Base-by-base conservation (phyloP, 2,329 filamentous ascomycete species). In the Rhynchosporium graminicola region DNA sequence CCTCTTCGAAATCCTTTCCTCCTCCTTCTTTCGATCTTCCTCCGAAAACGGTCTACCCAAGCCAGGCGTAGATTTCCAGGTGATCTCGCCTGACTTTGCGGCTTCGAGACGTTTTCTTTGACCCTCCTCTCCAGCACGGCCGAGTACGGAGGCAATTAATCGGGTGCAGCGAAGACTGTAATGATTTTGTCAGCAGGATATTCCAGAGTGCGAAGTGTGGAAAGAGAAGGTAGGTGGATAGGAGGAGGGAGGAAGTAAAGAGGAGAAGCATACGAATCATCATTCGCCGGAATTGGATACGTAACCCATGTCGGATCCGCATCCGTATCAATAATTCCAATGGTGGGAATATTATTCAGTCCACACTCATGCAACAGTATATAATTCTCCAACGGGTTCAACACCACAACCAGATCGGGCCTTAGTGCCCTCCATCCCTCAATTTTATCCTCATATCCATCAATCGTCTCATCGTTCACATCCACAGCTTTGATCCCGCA, bases 251-350 rank as follows among this genome's bases (percentile, higher is more conserved):
- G 15, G 40, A 50, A 28, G 28, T 26, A 40, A 47, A 42, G 33
- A 50, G 43, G 55, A 36, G 36, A 36, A 75, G 9, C 81, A 73
- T 76, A 91, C 89, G 88, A 92, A 81, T 99, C 95, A 74, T 99
- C 95, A 76, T 99, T 99, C 57, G 92, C 92, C 1, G 95, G 95
- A 69, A 99, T 97, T 13, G 91, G 90, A 74, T 99, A 99, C 3
- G 95, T 98, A 57, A 98, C 92, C 86, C 91, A 94, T 0, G 91
- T 91, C 0, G 95, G 91, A 76, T 98, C 90, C 2, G 87, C 88
- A 76, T 99, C 90, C 0, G 95, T 98, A 76, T 99, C 95, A 69
- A 98, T 89, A 62, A 99, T 83, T 52, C 94, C 95, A 72, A 99
- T 95, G 0, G 95, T 98, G 0, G 95, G 95, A 62, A 99, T 90